phyloP scores from a whole-genome alignment of 2,329 filamentous ascomycete species.

The Pyrenophora teres region DNA sequence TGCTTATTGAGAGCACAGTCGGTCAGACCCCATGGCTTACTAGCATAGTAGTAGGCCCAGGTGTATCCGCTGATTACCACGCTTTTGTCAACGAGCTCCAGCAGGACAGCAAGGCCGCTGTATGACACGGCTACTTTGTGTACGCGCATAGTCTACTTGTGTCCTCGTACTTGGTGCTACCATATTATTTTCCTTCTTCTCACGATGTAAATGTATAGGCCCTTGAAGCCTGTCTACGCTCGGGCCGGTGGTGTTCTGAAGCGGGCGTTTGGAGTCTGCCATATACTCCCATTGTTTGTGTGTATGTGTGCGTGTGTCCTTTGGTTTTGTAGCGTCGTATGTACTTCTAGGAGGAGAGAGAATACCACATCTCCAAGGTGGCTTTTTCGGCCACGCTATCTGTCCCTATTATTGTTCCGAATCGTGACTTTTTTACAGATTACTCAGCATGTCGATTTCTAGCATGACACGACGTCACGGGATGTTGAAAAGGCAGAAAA shows the following conservation, averaged over 20 bases:
- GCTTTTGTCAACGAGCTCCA: slow-evolving; percentile 27
- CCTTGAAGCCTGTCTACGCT: slow-evolving; percentile 17
- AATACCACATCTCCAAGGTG: too few relatives aligned
- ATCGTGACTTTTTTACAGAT: too few relatives aligned
- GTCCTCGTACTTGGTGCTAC: neutral
- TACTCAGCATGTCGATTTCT: too few relatives aligned
- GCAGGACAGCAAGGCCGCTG: slow-evolving; percentile 20
- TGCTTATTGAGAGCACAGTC: slow-evolving; percentile 42
- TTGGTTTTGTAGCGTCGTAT: too few relatives aligned
- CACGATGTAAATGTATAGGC: slow-evolving; percentile 28
- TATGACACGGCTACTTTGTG: slow-evolving; percentile 9
- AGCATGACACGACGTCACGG: too few relatives aligned
- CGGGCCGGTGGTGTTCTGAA: slow-evolving; percentile 17
- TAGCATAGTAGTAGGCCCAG: slow-evolving; percentile 26
- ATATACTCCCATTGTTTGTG: slow-evolving; percentile 2
- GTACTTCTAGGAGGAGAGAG: too few relatives aligned
- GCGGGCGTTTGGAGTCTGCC: slow-evolving; percentile 22
- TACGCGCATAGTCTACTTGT: neutral
- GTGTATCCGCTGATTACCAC: slow-evolving; percentile 21
- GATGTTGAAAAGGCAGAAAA: too few relatives aligned
- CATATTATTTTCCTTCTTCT: slow-evolving; percentile 8
- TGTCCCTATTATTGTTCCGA: too few relatives aligned
- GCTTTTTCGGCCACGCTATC: too few relatives aligned
- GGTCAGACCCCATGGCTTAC: slow-evolving; percentile 33
- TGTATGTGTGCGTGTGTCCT: neutral